Conservation (phyloP, 352 stramenopile genomes). For the Phytophthora citrophthora region DNA sequence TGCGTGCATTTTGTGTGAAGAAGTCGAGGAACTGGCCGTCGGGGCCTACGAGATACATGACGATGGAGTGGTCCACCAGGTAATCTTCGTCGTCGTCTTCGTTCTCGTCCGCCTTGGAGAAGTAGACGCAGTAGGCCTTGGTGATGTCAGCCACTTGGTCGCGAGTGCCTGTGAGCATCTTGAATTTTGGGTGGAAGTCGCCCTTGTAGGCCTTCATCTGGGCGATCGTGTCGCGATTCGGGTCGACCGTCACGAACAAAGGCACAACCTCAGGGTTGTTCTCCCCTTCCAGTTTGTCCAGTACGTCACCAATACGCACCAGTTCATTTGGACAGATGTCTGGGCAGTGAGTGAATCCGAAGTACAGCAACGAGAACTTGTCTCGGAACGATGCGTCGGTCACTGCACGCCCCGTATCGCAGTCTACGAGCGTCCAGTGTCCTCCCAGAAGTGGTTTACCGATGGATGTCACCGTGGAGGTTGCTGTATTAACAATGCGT, state of each 20-base stretch:
- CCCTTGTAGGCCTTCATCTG: conserved; percentile 96
- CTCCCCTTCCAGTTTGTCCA: conserved; percentile 87
- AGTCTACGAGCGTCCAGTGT: conserved; percentile 93
- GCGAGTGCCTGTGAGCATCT: conserved; percentile 91
- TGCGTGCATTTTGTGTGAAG: conserved; percentile 97
- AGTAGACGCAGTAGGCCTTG: conserved; percentile 99
- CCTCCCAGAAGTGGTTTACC: conserved; percentile 91
- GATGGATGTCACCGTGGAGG: conserved; percentile 85
- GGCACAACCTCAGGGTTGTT: conserved; percentile 72
- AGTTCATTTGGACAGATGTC: conserved; percentile 99
- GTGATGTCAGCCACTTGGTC: conserved; percentile 96
- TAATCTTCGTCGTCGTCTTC: conserved; percentile 98
- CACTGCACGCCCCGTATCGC: conserved; percentile 73
- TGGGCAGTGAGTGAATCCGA: conserved; percentile 99
- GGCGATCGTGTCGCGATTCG: conserved; percentile 95
- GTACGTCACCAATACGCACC: conserved; percentile 96
- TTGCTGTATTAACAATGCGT: conserved; percentile 38
- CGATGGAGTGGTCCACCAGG: conserved; percentile 99
- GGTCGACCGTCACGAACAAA: conserved; percentile 98
- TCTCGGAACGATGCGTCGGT: conserved; percentile 91
- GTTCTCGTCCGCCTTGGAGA: conserved; percentile 94
- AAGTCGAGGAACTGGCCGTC: conserved; percentile 98
- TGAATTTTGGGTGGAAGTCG: conserved; percentile 82
- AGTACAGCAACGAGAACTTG: conserved; percentile 98
- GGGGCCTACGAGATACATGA: conserved; percentile 97